phyloP scores from a whole-genome alignment of 352 stramenopile genomes.

The Phytophthora sp. region DNA sequence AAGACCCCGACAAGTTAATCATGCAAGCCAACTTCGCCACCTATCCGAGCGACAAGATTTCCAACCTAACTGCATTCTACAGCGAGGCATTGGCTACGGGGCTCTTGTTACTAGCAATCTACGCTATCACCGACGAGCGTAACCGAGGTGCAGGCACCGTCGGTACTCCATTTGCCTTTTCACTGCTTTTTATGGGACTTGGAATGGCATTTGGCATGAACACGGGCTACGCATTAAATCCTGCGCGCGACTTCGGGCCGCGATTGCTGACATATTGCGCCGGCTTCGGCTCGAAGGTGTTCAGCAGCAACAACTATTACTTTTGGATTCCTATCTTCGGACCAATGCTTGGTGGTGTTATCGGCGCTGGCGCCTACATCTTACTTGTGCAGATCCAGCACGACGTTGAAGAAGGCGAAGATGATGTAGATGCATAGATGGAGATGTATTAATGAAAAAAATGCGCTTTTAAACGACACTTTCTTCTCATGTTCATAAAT shows the following conservation, averaged over 20 bases:
- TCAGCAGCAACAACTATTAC: conserved; percentile 54
- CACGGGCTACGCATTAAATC: conserved; percentile 52
- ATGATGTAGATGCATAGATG: conserved; percentile 3
- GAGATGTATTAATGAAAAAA: conserved; percentile 3
- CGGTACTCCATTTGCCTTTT: conserved; percentile 45
- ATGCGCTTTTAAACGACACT: neutral
- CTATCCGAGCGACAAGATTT: conserved; percentile 47
- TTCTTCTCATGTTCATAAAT: neutral
- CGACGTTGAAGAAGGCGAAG: conserved; percentile 28
- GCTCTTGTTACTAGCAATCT: conserved; percentile 53
- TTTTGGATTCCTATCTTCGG: conserved; percentile 67
- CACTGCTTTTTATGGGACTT: conserved; percentile 59
- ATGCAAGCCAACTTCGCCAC: conserved; percentile 52
- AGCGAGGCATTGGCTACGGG: conserved; percentile 60
- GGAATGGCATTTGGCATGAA: conserved; percentile 64
- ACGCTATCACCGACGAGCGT: conserved; percentile 54
- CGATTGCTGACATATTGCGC: conserved; percentile 51
- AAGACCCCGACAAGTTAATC: conserved; percentile 45
- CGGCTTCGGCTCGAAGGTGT: conserved; percentile 62
- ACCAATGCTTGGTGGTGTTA: conserved; percentile 46
- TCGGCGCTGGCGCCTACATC: conserved; percentile 53
- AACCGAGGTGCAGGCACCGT: conserved; percentile 49
- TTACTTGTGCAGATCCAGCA: conserved; percentile 64
- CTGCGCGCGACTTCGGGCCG: conserved; percentile 50
- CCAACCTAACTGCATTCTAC: conserved; percentile 53